A percentile compares a stretch with the other conserved stretches of the same genome.
Conservation (phyloP, 441 rosid genomes). For the Melastoma candidum region DNA sequence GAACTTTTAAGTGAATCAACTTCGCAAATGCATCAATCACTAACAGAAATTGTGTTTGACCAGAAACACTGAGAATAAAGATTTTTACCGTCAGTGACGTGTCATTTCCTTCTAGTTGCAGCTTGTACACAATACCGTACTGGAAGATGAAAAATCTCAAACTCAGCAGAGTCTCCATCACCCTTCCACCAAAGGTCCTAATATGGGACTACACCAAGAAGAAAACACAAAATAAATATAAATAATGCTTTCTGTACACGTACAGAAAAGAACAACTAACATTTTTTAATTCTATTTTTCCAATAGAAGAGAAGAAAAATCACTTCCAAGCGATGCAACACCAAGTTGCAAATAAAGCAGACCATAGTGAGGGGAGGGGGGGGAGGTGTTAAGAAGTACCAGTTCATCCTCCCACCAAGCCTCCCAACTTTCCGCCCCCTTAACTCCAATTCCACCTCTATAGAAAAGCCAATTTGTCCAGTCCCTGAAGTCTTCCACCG, state of each 20-base stretch:
- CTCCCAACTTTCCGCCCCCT: constrained; percentile 99
- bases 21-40: background rate
- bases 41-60: background rate
- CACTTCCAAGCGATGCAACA: too few species aligned
- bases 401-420: constrained; percentile 99
- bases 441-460: constrained; percentile 99
- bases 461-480: constrained; percentile 99
- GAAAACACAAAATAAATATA: too few species aligned
- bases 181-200: constrained; percentile 77
- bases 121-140: constrained; percentile 91
- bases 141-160: constrained; percentile 89
- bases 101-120: constrained; percentile 40
- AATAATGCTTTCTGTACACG: too few species aligned
- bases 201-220: constrained; percentile 51
- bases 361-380: constrained; percentile 2
- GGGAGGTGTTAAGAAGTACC: constrained; percentile 32
- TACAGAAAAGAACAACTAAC: too few species aligned
- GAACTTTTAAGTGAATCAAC: too few species aligned
- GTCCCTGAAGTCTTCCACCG: constrained; percentile 95
- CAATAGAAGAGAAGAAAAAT: too few species aligned
- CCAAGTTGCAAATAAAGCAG: background rate
- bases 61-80: background rate
- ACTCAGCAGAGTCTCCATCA: constrained; percentile 80
- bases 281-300: too few species aligned
- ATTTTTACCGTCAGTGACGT: constrained; percentile 64